Evolutionary conservation across 768 basidiomycete species (phyloP), one percentile per base, ranked within the genome.

Genomic region (Mycena capillaripes): DNA sequence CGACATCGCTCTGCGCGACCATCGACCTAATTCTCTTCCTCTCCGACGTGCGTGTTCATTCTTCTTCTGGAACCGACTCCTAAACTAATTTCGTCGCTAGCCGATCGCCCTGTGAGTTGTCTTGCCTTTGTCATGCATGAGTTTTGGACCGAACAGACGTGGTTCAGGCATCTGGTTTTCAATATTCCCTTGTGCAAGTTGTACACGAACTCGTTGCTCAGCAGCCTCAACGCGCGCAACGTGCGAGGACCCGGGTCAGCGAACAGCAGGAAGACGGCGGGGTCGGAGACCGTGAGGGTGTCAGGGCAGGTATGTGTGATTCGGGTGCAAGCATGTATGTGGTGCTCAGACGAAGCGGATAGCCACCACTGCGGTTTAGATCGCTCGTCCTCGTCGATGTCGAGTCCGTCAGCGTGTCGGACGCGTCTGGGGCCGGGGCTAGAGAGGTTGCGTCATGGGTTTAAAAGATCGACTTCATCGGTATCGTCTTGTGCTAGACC

Each of bases 171-270:
- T 52, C 76, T 84, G 2, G 68, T 78, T 7, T 83, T 84, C 78
- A 82, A 82, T 64, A 60, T 83, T 21, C 81, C 82, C 0, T 75
- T 84, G 8, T 80, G 79, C 46, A 83, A 83, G 76, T 66, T 83
- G 21, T 84, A 84, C 75, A 81, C 82, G n/a, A 84, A 84, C 72
- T 81, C 82, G 4, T 75, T 84, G 40, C 76, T 84, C 77, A 82
- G 82, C 27, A 82, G 79, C 67, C 63, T 84, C 67, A 84, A 84
- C 71, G 76, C 82, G 7, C 81, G 83, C 19, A 42, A 21, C 1
- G 10, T 12, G 29, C 60, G 29, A 14, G 46, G 23, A 1, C 14
- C 32, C 16, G 70, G 58, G 30, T 55, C 62, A 30, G 44, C 58
- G 23, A 58, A 48, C 36, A 67, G 65, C 42, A 53, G 36, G 63